Conservation (phyloP, 805 yeast genomes). For the Cyberlindnera samutprakarnensis region DNA sequence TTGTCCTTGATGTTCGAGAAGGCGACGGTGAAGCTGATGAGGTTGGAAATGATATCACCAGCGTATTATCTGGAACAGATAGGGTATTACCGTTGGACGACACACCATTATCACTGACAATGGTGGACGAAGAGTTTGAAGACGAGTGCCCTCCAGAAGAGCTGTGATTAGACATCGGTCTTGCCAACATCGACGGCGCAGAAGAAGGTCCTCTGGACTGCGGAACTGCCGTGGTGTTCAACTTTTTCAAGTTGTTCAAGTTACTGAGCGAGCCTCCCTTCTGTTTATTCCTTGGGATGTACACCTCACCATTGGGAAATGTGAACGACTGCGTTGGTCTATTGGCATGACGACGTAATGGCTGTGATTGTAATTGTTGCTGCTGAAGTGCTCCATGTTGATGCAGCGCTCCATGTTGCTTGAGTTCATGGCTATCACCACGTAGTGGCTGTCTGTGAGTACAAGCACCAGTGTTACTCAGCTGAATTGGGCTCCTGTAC, state of each 20-base stretch:
- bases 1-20: constrained; percentile 20
- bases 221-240: too few relatives aligned
- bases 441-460: too few relatives aligned
- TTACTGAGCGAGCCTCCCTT: constrained; percentile 11
- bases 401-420: constrained; percentile 1
- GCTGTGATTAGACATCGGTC: too few relatives aligned
- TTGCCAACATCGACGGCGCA: too few relatives aligned
- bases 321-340: constrained; percentile 19
- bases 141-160: too few relatives aligned
- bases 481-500: too few relatives aligned
- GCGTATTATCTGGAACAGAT: too few relatives aligned
- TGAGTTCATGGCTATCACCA: too few relatives aligned
- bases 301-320: constrained; percentile 24
- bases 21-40: constrained; percentile 22
- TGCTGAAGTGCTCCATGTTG: constrained; percentile 4
- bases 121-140: not conserved
- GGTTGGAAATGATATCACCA: not conserved
- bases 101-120: not conserved
- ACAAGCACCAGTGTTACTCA: too few relatives aligned
- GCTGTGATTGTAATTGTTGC: constrained; percentile 3
- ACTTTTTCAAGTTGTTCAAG: constrained; percentile 5
- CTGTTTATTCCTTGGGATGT: constrained; percentile 22
- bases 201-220: too few relatives aligned
- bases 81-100: too few relatives aligned
- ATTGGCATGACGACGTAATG: constrained; percentile 9